These are phyloP conservation scores for Alternaria burnsii DNA, from an alignment of 2,329 filamentous ascomycete genomes.

Conservation along the genomic window DNA sequence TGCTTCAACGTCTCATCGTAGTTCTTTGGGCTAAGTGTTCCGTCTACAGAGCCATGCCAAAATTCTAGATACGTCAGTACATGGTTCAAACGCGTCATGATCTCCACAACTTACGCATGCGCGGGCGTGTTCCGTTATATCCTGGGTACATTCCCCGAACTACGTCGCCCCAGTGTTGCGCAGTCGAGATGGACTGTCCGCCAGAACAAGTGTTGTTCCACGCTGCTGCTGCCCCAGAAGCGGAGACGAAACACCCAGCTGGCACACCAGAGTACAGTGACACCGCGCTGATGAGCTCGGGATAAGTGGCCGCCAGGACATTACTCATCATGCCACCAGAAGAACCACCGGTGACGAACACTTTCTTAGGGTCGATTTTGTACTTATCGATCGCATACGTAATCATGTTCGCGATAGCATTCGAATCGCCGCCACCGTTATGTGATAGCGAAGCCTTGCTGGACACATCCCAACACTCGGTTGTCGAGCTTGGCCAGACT, in stretches of 20 bases:
- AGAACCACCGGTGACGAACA: constrained; percentile 64
- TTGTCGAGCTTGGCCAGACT: constrained; percentile 43
- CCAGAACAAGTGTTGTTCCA: constrained; percentile 64
- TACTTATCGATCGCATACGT: constrained; percentile 63
- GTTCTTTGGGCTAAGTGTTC: constrained; percentile 62
- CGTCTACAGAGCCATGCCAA: constrained; percentile 65
- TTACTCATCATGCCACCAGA: constrained; percentile 57
- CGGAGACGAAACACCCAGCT: constrained; percentile 62
- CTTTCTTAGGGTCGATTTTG: constrained; percentile 59
- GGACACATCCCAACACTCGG: constrained; percentile 67
- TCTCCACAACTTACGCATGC: constrained; percentile 49
- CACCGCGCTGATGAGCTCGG: constrained; percentile 62
- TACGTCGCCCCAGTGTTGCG: constrained; percentile 60
- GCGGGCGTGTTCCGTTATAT: constrained; percentile 61
- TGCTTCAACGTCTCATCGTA: constrained; percentile 61
- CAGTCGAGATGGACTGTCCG: constrained; percentile 57
- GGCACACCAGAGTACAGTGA: constrained; percentile 63
- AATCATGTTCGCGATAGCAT: constrained; percentile 68
- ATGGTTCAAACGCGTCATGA: neutral
- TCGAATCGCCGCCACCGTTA: constrained; percentile 65
- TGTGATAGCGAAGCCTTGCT: constrained; percentile 63
- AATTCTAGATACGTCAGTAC: constrained; percentile 51
- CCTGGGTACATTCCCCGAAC: constrained; percentile 61
- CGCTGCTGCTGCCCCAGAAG: constrained; percentile 52
- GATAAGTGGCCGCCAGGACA: constrained; percentile 62